Conservation (phyloP, 345 rosid genomes). For the Gossypioides kirkii region DNA sequence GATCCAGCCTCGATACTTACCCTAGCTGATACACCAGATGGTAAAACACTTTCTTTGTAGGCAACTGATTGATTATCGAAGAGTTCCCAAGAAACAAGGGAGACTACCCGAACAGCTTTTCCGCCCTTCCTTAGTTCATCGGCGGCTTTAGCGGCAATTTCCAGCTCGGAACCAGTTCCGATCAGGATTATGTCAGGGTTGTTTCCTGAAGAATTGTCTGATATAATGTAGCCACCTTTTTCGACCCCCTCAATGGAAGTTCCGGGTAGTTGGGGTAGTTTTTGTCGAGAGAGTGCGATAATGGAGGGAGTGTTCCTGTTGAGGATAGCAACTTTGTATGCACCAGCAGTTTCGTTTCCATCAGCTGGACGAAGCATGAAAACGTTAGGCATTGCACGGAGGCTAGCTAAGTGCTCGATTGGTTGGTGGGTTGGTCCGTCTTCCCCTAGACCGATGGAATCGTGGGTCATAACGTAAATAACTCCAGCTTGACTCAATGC, state of each 20-base stretch:
- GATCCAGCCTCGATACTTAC: slow-evolving; percentile 92
- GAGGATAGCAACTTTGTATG: slow-evolving; percentile 73
- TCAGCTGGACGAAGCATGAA: slow-evolving; percentile 98
- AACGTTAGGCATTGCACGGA: slow-evolving; percentile 97
- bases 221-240: slow-evolving; percentile 82
- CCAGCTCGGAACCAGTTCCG: slow-evolving; percentile 93
- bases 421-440: slow-evolving; percentile 99
- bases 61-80: slow-evolving; percentile 65
- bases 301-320: slow-evolving; percentile 81
- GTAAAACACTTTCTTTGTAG: slow-evolving; percentile 88
- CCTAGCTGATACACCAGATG: slow-evolving; percentile 65
- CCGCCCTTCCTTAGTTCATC: slow-evolving; percentile 81
- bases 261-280: slow-evolving; percentile 83
- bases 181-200: slow-evolving; percentile 89
- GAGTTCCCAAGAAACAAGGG: slow-evolving; percentile 89
- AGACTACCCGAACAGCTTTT: slow-evolving; percentile 87
- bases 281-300: slow-evolving; percentile 89
- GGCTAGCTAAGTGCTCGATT: slow-evolving; percentile 93
- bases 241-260: slow-evolving; percentile 83
- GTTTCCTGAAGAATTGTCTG: slow-evolving; percentile 83
- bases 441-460: slow-evolving; percentile 98
- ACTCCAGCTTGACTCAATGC: slow-evolving; percentile 87
- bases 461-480: slow-evolving; percentile 98
- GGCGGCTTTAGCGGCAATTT: slow-evolving; percentile 77
- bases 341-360: slow-evolving; percentile 95